Conservation (phyloP, 495 filamentous ascomycete species). For the Trichoderma parareesei region DNA sequence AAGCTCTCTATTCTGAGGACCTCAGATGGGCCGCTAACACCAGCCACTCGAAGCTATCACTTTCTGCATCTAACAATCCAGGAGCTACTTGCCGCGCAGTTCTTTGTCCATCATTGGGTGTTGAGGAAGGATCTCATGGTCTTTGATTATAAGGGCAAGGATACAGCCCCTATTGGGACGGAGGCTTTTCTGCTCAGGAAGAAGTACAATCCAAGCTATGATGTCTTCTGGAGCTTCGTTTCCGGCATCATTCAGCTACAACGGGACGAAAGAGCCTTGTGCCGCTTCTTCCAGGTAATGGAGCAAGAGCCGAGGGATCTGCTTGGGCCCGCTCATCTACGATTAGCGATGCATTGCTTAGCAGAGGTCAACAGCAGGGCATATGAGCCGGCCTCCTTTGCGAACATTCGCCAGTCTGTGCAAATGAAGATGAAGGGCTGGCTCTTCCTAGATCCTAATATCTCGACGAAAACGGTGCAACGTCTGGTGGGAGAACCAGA, state of each 20-base stretch:
- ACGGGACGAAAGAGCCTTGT: background rate
- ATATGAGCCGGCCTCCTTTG: no score
- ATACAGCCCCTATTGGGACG: no score
- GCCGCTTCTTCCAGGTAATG: slow-evolving; percentile 4
- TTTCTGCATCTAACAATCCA: slow-evolving; percentile 30
- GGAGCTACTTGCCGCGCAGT: slow-evolving; percentile 27
- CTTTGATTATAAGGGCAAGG: no score
- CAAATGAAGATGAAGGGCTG: no score
- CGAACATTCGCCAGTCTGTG: no score
- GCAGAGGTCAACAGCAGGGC: no score
- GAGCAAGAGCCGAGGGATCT: slow-evolving; percentile 4
- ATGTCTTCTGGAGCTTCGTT: slow-evolving; percentile 31
- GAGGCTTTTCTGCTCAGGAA: slow-evolving; percentile 23
- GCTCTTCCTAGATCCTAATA: no score
- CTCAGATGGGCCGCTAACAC: background rate
- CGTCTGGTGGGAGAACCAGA: no score
- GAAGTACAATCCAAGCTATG: slow-evolving; percentile 28
- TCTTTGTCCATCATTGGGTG: slow-evolving; percentile 10
- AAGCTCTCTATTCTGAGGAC: slow-evolving; percentile 8
- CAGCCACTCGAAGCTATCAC: slow-evolving; percentile 19
- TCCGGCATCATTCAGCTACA: slow-evolving; percentile 21
- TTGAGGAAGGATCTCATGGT: no score
- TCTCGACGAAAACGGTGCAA: no score
- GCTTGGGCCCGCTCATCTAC: slow-evolving; percentile 12
- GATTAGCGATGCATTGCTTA: background rate